A percentile compares a stretch with the other conserved stretches of the same genome.
Evolutionary conservation across 352 stramenopile genomes (phyloP).

Genomic region (Pythium apleroticum): DNA sequence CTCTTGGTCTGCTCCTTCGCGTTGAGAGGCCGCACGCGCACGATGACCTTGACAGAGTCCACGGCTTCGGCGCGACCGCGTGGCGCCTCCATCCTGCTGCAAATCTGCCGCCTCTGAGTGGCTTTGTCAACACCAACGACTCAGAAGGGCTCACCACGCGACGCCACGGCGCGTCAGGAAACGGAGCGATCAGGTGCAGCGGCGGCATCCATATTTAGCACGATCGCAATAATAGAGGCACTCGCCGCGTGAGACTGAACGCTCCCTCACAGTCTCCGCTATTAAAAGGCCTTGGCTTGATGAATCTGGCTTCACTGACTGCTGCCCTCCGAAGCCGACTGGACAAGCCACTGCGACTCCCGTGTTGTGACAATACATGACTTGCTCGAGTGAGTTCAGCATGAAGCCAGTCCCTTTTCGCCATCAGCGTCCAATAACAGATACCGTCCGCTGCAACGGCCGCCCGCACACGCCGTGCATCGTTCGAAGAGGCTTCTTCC

Average conservation of each 20-base stretch:
- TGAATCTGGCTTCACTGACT: background rate
- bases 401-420: slow-evolving; percentile 6
- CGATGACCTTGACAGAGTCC: slow-evolving; percentile 73
- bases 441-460: background rate
- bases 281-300: background rate
- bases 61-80: slow-evolving; percentile 18
- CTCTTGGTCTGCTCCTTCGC: slow-evolving; percentile 74
- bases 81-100: slow-evolving; percentile 8
- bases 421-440: background rate
- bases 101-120: background rate
- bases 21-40: slow-evolving; percentile 68
- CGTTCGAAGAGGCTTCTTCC: background rate
- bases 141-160: background rate
- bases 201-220: background rate
- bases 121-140: background rate
- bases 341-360: background rate
- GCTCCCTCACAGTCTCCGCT: background rate
- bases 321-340: background rate
- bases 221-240: slow-evolving; percentile 3
- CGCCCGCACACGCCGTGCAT: background rate
- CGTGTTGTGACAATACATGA: background rate
- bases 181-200: background rate
- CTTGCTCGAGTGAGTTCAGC: background rate
- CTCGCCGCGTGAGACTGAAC: background rate
- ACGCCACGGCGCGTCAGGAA: background rate